phyloP scores from a whole-genome alignment of 139 green algal genomes.

The Nannochloris sp. region DNA sequence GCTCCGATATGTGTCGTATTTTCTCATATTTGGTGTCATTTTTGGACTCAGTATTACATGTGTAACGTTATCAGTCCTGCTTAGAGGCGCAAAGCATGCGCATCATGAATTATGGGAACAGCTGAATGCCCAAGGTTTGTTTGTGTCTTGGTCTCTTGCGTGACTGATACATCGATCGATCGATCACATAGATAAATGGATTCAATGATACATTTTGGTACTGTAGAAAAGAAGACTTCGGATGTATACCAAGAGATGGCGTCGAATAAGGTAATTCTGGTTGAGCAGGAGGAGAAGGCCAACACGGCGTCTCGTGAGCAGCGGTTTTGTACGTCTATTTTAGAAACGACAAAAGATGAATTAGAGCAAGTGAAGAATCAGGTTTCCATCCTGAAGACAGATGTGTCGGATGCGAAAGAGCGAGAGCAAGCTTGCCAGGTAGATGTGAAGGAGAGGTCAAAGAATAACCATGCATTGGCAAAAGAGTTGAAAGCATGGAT shows the following conservation, averaged over 20 bases:
- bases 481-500: background rate
- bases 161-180: background rate
- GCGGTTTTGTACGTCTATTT: background rate
- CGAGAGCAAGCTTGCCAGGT: background rate
- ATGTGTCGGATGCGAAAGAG: no score
- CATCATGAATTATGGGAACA: conserved; percentile 8
- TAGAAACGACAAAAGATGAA: background rate
- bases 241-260: conserved; percentile 6
- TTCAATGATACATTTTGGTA: background rate
- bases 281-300: conserved; percentile 1
- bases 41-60: background rate
- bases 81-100: conserved; percentile 5
- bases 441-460: background rate
- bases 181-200: background rate
- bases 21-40: background rate
- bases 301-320: background rate
- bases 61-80: background rate
- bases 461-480: background rate
- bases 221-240: background rate
- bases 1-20: background rate
- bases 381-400: background rate
- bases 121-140: conserved; percentile 8
- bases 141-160: background rate
- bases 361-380: background rate
- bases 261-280: background rate